Percentiles rank a stretch among this genome's conserved stretches.
Conservation (phyloP, 1,139 yeast species). For the Yamadazyma jaroonii region DNA sequence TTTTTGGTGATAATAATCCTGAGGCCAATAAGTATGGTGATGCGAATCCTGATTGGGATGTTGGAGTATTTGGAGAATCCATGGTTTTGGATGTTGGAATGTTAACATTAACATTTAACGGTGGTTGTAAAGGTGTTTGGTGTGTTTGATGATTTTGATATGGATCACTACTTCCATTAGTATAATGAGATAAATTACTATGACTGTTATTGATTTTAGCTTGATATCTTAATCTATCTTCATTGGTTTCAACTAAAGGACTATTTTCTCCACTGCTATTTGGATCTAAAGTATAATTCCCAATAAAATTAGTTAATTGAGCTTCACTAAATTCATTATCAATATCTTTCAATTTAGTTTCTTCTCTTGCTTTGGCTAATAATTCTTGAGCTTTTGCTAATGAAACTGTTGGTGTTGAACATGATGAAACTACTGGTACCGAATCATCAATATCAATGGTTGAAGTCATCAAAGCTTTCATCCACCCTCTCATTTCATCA, state of each 20-base stretch:
- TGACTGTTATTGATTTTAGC: background rate
- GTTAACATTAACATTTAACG: constrained; percentile 1
- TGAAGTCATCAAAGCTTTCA: constrained; percentile 91
- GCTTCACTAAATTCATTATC: constrained; percentile 22
- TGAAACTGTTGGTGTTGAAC: constrained; percentile 91
- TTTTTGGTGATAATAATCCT: constrained; percentile 50
- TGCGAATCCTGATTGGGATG: constrained; percentile 45
- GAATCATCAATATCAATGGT: constrained; percentile 94
- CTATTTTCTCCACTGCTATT: constrained; percentile 24
- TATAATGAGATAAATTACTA: background rate
- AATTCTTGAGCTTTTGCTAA: constrained; percentile 83
- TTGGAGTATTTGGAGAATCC: constrained; percentile 6
- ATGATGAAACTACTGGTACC: constrained; percentile 91
- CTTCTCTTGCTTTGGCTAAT: constrained; percentile 77
- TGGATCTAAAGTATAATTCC: constrained; percentile 21
- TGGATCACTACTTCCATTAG: background rate
- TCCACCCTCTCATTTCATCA: constrained; percentile 94
- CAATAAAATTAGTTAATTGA: constrained; percentile 16
- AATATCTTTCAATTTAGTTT: constrained; percentile 61
- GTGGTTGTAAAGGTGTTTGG: background rate
- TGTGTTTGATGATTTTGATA: background rate
- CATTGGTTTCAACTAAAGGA: constrained; percentile 29
- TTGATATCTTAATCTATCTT: constrained; percentile 16
- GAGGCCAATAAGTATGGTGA: constrained; percentile 62
- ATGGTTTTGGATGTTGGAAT: background rate